These are phyloP conservation scores for Bauhinia variegata DNA, from an alignment of 306 rosid species.

Conservation along the genomic window DNA sequence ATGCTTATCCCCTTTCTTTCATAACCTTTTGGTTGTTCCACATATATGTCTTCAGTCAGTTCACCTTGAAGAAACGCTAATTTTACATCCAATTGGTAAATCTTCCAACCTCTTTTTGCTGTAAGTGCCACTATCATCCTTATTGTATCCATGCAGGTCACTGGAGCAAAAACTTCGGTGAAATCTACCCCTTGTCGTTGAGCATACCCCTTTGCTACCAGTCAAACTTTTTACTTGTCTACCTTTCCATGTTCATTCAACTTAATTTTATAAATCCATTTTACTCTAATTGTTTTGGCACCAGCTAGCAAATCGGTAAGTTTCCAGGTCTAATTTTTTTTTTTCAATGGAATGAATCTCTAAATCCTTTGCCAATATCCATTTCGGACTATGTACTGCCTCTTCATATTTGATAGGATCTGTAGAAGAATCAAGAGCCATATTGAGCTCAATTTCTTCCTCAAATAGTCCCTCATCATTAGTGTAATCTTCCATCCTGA, in stretches of 20 bases:
- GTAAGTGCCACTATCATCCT: not conserved
- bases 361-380: constrained; percentile 12
- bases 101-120: not conserved
- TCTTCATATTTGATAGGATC: constrained; percentile 16
- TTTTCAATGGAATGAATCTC: constrained; percentile 20
- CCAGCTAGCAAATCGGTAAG: not conserved
- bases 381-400: not conserved
- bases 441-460: no score
- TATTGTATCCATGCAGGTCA: no score
- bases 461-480: no score
- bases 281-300: not conserved
- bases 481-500: no score
- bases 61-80: no score
- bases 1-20: no score
- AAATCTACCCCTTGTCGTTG: not conserved
- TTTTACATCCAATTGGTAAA: no score
- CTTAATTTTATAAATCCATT: not conserved
- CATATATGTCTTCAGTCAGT: no score
- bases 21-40: no score
- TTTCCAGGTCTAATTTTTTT: not conserved
- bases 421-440: not conserved
- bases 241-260: not conserved
- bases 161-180: not conserved
- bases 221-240: not conserved
- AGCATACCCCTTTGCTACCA: not conserved